Base-by-base conservation (phyloP, 1,284 basidiomycete genomes). In the Naganishia sp. region DNA sequence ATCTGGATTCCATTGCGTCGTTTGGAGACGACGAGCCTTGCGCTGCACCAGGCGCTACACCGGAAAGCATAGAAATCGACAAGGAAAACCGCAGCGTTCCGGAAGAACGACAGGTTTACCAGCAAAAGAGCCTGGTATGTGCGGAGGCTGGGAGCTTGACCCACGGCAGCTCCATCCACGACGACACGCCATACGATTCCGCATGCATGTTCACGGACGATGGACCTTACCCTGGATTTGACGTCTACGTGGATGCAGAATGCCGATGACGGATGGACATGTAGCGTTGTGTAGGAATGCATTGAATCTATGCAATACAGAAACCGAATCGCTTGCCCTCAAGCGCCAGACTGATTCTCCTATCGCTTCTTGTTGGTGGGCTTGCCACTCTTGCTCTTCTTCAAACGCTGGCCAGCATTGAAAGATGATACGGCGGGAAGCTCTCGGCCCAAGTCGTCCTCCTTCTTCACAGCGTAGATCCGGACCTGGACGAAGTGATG, bases 401-500 rank as follows among this genome's bases (percentile, higher is more conserved):
- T 93, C 76, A 89, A 84, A 82, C 92, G 90, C 85, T 93, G 94
- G 21, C 95, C 95, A 35, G 84, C 82, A 28, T 83, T 83, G 74
- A 98, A 99, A 23, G 88, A 88, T 66, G 90, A 91, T 2, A 91
- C 94, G 57, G 82, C 86, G 82, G 92, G 91, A 67, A 88, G 86
- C 71, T 93, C 90, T 70, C 96, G 85, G 25, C 94, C 94, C 3
- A 99, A 84, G 21, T 86, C 79, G 80, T 99, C 96, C 63, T 96
- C 93, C 75, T 92, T 93, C 83, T 94, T 95, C 63, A 99, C 96
- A 76, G 92, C 83, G 77, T 94, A 99, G 76, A 99, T 97, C 54
- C 96, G 88, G 68, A 92, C 57, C 57, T 61, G 31, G 23, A 32
- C 88, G 87, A 7, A 52, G 28, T 31, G 28, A 54, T 41, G 61